Conservation (phyloP, 2,329 filamentous ascomycete species). For the Calonectria hongkongensis region DNA sequence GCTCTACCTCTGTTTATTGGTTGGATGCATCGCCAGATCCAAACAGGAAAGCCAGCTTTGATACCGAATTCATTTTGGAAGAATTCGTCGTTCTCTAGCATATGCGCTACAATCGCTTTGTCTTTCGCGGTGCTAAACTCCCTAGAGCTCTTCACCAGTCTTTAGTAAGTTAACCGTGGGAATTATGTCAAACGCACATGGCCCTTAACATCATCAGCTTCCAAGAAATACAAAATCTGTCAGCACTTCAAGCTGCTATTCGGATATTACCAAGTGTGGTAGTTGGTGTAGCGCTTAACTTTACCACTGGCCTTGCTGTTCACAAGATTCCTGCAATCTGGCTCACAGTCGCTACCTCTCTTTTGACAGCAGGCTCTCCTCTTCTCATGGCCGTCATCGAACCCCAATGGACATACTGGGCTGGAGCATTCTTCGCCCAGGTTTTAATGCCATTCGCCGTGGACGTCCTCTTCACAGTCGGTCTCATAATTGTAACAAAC, state of each 20-base stretch:
- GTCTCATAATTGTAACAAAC: slow-evolving; percentile 71
- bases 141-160: slow-evolving; percentile 66
- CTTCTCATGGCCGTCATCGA: slow-evolving; percentile 73
- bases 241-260: slow-evolving; percentile 66
- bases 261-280: slow-evolving; percentile 67
- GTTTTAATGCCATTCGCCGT: slow-evolving; percentile 61
- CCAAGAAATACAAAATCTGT: slow-evolving; percentile 69
- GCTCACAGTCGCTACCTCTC: slow-evolving; percentile 62
- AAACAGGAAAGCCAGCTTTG: slow-evolving; percentile 68
- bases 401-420: slow-evolving; percentile 71
- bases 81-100: slow-evolving; percentile 71
- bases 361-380: slow-evolving; percentile 67
- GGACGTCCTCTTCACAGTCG: slow-evolving; percentile 72
- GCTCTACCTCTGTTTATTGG: slow-evolving; percentile 69
- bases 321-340: slow-evolving; percentile 63
- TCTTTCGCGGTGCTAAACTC: slow-evolving; percentile 66
- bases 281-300: slow-evolving; percentile 64
- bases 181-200: neutral
- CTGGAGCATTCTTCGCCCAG: slow-evolving; percentile 65
- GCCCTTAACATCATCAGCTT: slow-evolving; percentile 59
- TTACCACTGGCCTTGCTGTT: slow-evolving; percentile 66
- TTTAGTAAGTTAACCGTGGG: slow-evolving; percentile 64
- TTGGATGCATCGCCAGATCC: slow-evolving; percentile 73
- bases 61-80: slow-evolving; percentile 78
- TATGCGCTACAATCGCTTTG: slow-evolving; percentile 71